phyloP scores from a whole-genome alignment of 106 monocot genomes.

The Posidonia australis region DNA sequence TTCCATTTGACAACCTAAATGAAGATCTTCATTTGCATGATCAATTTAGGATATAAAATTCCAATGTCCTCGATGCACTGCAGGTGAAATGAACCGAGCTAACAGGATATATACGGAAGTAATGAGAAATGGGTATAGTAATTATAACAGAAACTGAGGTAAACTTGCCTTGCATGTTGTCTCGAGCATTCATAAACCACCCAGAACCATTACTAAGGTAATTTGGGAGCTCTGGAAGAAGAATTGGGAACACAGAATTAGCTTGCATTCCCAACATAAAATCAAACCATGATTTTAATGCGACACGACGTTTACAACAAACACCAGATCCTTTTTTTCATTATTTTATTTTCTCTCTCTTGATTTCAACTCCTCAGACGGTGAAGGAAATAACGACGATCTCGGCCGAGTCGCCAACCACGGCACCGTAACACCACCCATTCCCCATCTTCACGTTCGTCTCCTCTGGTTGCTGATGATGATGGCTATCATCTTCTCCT shows the following conservation, averaged over 20 bases:
- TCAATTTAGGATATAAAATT: too few relatives aligned
- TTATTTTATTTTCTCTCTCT: not conserved
- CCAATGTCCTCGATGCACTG: too few relatives aligned
- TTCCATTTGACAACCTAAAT: too few relatives aligned
- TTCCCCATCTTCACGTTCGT: too few relatives aligned
- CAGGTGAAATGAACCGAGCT: too few relatives aligned
- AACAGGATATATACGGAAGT: too few relatives aligned
- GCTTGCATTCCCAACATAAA: slow-evolving; percentile 42
- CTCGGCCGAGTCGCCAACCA: not conserved
- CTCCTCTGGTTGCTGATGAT: not conserved
- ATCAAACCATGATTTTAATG: not conserved
- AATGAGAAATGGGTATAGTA: not conserved
- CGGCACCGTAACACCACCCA: not conserved
- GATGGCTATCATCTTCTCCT: not conserved
- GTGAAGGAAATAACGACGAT: slow-evolving; percentile 1
- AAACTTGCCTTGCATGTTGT: not conserved
- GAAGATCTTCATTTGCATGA: too few relatives aligned
- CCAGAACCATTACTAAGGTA: slow-evolving; percentile 70
- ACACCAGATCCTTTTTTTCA: too few relatives aligned
- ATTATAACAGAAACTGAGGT: not conserved
- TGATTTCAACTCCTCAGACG: not conserved
- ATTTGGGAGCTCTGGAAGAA: slow-evolving; percentile 60
- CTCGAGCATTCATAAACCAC: slow-evolving; percentile 62
- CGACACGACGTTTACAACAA: not conserved
- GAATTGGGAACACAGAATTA: slow-evolving; percentile 82